Conservation (phyloP, 257 asterid species). For the Solanum sejunctum region DNA sequence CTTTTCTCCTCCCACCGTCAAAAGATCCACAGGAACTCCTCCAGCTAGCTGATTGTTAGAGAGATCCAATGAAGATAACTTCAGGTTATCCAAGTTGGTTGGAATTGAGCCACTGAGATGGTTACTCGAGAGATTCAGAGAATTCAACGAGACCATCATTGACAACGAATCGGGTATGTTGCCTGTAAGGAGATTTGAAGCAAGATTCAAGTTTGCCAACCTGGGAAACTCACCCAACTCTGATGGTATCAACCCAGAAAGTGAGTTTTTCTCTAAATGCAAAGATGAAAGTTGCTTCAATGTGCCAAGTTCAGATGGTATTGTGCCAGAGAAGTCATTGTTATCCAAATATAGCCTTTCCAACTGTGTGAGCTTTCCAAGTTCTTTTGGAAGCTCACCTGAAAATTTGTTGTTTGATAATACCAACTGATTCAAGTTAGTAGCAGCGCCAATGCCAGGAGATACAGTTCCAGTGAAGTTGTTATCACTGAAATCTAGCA, state of each 20-base stretch:
- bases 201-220: conserved; percentile 2
- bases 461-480: conserved; percentile 1
- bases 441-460: conserved; percentile 6
- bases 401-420: conserved; percentile 1
- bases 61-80: conserved; percentile 5
- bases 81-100: neutral
- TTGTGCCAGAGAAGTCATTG: conserved; percentile 9
- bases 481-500: conserved; percentile 1
- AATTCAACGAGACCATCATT: neutral
- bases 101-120: conserved; percentile 8
- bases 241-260: conserved; percentile 4
- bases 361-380: neutral
- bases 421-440: neutral
- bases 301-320: conserved; percentile 1
- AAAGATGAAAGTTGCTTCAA: neutral
- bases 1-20: neutral
- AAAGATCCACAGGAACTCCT: neutral
- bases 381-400: conserved; percentile 6
- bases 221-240: conserved; percentile 10
- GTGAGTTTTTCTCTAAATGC: neutral
- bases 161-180: conserved; percentile 2
- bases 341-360: neutral
- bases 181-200: conserved; percentile 4
- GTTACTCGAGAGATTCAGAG: conserved; percentile 8
- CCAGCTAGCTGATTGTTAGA: conserved; percentile 10